A percentile compares a stretch with the other conserved stretches of the same genome.
Conservation (phyloP, 768 basidiomycete species). For the Cubamyces sp. region DNA sequence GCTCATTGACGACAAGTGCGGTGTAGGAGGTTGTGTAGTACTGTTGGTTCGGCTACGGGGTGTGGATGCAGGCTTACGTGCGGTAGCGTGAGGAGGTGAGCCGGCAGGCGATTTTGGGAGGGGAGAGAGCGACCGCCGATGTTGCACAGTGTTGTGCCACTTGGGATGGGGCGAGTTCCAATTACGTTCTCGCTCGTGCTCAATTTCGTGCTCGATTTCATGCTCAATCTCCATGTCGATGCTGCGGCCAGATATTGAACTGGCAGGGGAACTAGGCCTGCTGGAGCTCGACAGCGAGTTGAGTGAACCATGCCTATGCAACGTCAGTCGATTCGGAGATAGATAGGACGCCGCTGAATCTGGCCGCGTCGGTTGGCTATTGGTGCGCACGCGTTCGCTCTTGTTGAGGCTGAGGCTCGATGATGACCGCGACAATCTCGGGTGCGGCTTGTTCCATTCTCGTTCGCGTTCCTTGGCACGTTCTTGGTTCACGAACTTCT, state of each 20-base stretch:
- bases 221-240: constrained; percentile 29
- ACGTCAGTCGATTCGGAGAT: constrained; percentile 30
- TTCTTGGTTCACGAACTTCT: constrained; percentile 47
- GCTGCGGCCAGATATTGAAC: constrained; percentile 40
- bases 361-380: constrained; percentile 45
- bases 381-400: constrained; percentile 39
- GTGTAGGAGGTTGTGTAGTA: constrained; percentile 3
- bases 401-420: constrained; percentile 44
- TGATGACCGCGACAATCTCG: constrained; percentile 42
- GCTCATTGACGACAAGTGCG: constrained; percentile 9
- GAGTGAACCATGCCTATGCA: constrained; percentile 20
- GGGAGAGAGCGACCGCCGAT: constrained; percentile 22
- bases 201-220: constrained; percentile 36
- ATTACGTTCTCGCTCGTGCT: constrained; percentile 65
- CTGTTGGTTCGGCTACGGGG: constrained; percentile 15
- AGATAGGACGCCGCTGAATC: constrained; percentile 43
- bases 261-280: constrained; percentile 47
- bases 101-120: constrained; percentile 22
- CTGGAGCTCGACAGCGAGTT: constrained; percentile 36
- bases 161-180: constrained; percentile 71
- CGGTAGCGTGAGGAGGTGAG: constrained; percentile 14
- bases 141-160: constrained; percentile 41
- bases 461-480: constrained; percentile 53
- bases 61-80: not conserved
- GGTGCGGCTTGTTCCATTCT: constrained; percentile 56